A percentile compares a stretch with the other conserved stretches of the same genome.
Evolutionary conservation across 2,329 filamentous ascomycete species (phyloP).

Genomic region (Aspergillus sp.): DNA sequence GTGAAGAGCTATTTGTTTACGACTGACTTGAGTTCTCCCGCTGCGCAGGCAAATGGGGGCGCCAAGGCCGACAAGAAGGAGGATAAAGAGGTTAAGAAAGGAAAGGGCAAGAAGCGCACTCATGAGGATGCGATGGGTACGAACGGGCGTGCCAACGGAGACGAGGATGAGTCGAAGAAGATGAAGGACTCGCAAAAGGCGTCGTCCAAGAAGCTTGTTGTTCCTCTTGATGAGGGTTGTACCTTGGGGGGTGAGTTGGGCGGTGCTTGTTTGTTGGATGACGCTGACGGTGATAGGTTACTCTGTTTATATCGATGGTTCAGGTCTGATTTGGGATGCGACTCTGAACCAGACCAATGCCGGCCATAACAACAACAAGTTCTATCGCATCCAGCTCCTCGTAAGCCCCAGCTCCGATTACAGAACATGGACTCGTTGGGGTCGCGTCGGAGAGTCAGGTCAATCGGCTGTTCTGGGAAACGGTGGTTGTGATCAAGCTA

Average conservation of each 20-base stretch:
- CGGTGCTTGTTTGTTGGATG: not conserved
- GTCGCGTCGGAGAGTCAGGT: slow-evolving; percentile 59
- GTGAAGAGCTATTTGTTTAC: slow-evolving; percentile 33
- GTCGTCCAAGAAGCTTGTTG: slow-evolving; percentile 34
- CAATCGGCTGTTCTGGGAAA: slow-evolving; percentile 37
- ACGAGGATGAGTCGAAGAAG: slow-evolving; percentile 21
- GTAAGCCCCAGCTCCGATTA: slow-evolving; percentile 29
- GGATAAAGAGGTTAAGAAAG: slow-evolving; percentile 10
- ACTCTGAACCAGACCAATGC: slow-evolving; percentile 73
- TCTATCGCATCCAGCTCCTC: slow-evolving; percentile 67
- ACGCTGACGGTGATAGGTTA: slow-evolving; percentile 2
- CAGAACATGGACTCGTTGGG: slow-evolving; percentile 71
- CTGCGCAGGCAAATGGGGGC: slow-evolving; percentile 5
- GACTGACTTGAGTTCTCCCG: slow-evolving; percentile 6
- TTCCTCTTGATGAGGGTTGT: slow-evolving; percentile 43
- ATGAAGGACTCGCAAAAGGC: slow-evolving; percentile 42
- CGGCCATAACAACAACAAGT: slow-evolving; percentile 70
- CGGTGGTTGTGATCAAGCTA: slow-evolving; percentile 34
- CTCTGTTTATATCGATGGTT: slow-evolving; percentile 58
- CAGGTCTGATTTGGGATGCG: slow-evolving; percentile 67
- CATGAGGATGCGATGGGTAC: slow-evolving; percentile 12
- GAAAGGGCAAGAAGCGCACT: slow-evolving; percentile 28
- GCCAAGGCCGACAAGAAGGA: slow-evolving; percentile 22
- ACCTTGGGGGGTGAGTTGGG: not conserved
- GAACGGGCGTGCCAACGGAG: slow-evolving; percentile 16